Percentiles rank a stretch among this genome's conserved stretches.
These are phyloP conservation scores for Citrullus mucosospermus DNA, from an alignment of 306 rosid genomes.

Conservation along the genomic window DNA sequence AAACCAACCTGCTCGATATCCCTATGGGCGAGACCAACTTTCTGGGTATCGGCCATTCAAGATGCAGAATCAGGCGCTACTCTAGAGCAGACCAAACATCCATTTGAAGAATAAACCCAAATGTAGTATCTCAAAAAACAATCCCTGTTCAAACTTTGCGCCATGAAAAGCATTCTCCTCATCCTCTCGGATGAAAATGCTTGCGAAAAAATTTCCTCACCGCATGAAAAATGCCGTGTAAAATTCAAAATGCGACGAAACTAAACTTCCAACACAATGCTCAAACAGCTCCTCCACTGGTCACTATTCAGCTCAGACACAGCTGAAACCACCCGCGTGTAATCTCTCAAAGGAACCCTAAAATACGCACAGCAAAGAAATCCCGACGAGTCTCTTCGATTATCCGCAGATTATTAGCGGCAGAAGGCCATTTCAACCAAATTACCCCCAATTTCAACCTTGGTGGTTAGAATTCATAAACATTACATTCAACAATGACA, in stretches of 20 bases:
- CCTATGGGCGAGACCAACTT: slow-evolving; percentile 44
- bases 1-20: slow-evolving; percentile 70
- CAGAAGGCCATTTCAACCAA: neutral
- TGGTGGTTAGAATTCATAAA: slow-evolving; percentile 3
- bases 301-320: slow-evolving; percentile 28
- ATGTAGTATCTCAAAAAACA: slow-evolving; percentile 25
- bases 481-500: slow-evolving; percentile 20
- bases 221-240: slow-evolving; percentile 30
- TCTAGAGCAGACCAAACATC: slow-evolving; percentile 42
- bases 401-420: neutral
- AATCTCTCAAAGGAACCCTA: slow-evolving; percentile 37
- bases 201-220: slow-evolving; percentile 5
- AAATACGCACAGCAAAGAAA: slow-evolving; percentile 12
- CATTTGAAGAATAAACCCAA: slow-evolving; percentile 47
- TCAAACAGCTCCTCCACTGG: slow-evolving; percentile 16
- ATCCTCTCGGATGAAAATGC: slow-evolving; percentile 12
- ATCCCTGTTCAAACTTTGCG: slow-evolving; percentile 30
- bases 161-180: slow-evolving; percentile 39
- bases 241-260: slow-evolving; percentile 4
- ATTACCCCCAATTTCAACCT: slow-evolving; percentile 4
- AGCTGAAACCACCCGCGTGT: slow-evolving; percentile 16
- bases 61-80: slow-evolving; percentile 39
- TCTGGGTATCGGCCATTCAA: slow-evolving; percentile 91
- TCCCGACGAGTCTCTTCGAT: slow-evolving; percentile 9
- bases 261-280: slow-evolving; percentile 5